Conservation (phyloP, 1,284 basidiomycete species). For the Cryptococcus neoformans region DNA sequence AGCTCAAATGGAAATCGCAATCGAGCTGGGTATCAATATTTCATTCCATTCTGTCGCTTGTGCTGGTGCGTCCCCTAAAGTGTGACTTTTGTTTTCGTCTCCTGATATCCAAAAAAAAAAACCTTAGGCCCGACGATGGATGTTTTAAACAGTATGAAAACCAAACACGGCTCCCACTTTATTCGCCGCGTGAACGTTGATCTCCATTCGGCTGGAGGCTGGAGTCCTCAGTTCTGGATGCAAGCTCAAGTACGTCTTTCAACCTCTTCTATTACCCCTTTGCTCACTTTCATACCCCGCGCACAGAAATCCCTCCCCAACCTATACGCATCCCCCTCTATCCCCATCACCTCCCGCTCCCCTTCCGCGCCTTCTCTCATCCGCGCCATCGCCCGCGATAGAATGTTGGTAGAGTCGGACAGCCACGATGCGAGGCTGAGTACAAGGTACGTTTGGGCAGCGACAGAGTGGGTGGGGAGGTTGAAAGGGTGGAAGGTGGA, state of each 20-base stretch:
- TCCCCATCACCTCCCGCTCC: slow-evolving; percentile 48
- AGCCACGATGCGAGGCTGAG: slow-evolving; percentile 37
- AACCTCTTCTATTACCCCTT: background rate
- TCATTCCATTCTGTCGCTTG: slow-evolving; percentile 51
- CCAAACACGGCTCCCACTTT: slow-evolving; percentile 28
- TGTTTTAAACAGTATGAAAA: slow-evolving; percentile 32
- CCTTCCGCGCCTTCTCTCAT: slow-evolving; percentile 40
- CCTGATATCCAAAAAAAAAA: background rate
- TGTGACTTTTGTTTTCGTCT: too few species aligned
- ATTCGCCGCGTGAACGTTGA: slow-evolving; percentile 45
- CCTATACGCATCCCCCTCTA: slow-evolving; percentile 50
- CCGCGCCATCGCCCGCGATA: slow-evolving; percentile 32
- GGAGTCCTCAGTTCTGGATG: slow-evolving; percentile 34
- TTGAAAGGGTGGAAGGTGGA: slow-evolving; percentile 43
- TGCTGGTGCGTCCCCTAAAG: slow-evolving; percentile 25
- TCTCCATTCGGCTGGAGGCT: slow-evolving; percentile 49
- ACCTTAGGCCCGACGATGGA: slow-evolving; percentile 44
- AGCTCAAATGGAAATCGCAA: slow-evolving; percentile 48
- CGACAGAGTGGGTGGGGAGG: slow-evolving; percentile 37
- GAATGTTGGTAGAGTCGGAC: slow-evolving; percentile 51
- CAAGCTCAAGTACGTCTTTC: slow-evolving; percentile 28
- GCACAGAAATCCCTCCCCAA: slow-evolving; percentile 38
- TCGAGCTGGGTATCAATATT: slow-evolving; percentile 46
- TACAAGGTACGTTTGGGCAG: slow-evolving; percentile 40
- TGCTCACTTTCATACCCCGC: background rate